Evolutionary conservation across 805 yeast genomes (phyloP), one percentile per base, ranked within the genome.

Genomic region (Candida nanaspora): DNA sequence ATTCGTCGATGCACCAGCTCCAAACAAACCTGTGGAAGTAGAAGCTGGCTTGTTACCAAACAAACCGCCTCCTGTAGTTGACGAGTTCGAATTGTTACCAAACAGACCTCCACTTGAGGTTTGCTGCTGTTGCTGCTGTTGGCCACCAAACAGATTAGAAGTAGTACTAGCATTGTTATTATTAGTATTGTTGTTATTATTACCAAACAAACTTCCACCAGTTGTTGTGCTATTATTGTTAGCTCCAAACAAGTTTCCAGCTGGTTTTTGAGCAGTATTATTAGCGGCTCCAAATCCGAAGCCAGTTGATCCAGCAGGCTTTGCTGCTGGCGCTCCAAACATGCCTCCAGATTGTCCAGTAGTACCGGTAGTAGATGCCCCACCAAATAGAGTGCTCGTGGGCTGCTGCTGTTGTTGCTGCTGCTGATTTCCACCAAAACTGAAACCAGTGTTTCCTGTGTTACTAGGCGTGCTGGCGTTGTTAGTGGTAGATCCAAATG

Each of bases 1-100:
- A 25, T 5, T 14, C 16, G 38, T n/a, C 19, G 46, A 26, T 10
- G 49, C 37, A 3, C 42, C 46, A 32, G 41, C 41, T 7, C 64
- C 65, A 49, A 57, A 58, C 38, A 57, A 41, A 15, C 62, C 59
- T 29, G 56, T 51, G 8, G 51, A 29, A 20, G 47, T 22, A 22
- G 50, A 37, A 14, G 46, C 39, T 16, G 33, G 13, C 7, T n/a
- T 30, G n/a, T 32, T 32, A 18, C 62, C 59, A 43, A 58, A 57
- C 14, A 53, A 39, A 3, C 60, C 57, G 18, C 57, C 56, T 16
- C 49, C 39, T 3, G 39, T 23, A 2, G 42, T 28, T 15, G 35
- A 15, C 27, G 27, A 7, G 11, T 6, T 30, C 16, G 28, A 11
- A 49, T 4, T 20, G 36, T 22, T 16, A 15, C 33, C 33, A 30